These are phyloP conservation scores for Trichothecium roseum DNA, from an alignment of 2,329 filamentous ascomycete species.

Conservation along the genomic window DNA sequence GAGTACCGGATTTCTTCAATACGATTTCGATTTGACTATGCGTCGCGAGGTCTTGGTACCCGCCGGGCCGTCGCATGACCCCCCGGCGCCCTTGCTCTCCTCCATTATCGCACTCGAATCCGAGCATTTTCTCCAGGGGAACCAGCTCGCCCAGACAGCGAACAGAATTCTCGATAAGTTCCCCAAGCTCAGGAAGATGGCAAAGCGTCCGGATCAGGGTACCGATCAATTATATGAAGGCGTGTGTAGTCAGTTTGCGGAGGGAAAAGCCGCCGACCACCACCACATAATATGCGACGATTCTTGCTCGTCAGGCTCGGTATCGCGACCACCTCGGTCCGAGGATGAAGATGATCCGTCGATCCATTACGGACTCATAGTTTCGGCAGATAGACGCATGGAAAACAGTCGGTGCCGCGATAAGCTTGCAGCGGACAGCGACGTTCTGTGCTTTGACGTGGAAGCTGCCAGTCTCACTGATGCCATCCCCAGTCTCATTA, in stretches of 20 bases:
- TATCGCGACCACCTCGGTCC: not conserved
- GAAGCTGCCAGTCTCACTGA: conserved; percentile 7
- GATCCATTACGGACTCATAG: conserved; percentile 22
- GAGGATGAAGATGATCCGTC: not conserved
- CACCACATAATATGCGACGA: not conserved
- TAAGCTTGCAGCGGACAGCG: not conserved
- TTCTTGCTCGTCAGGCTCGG: no score
- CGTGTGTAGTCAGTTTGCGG: not conserved
- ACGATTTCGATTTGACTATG: conserved; percentile 1
- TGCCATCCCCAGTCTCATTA: conserved; percentile 16
- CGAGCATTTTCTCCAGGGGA: no score
- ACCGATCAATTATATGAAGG: not conserved
- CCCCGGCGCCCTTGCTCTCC: no score
- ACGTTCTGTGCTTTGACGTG: conserved; percentile 2
- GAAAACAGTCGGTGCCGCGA: conserved; percentile 2
- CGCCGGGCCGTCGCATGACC: not conserved
- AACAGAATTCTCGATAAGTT: not conserved
- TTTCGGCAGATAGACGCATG: conserved; percentile 7
- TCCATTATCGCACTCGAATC: no score
- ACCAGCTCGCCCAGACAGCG: not conserved
- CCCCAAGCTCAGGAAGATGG: not conserved
- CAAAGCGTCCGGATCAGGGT: not conserved
- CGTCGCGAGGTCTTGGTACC: conserved; percentile 1
- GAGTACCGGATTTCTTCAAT: conserved; percentile 2
- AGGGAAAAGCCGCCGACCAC: no score